Base-by-base conservation (phyloP, 176 grass and related monocot genomes). In the Zizania latifolia region DNA sequence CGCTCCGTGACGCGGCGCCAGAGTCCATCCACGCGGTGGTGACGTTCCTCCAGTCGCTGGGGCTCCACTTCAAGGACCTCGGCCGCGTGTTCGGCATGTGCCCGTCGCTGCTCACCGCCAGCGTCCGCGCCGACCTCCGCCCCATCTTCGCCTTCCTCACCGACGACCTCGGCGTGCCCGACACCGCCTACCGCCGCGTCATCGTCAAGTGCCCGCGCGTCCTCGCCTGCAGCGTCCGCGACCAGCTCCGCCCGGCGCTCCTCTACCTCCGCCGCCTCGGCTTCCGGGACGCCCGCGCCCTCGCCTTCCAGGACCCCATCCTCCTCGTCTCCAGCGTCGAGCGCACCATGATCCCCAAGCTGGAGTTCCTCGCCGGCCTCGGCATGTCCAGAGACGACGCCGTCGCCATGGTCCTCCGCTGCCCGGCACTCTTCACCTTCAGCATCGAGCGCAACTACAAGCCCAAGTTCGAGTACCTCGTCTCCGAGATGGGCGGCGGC, bases 261-360 rank as follows among this genome's bases (percentile, higher is more conserved):
- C 45, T 82, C 86, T 89, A 87, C 86, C 86, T 92, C 77, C 89
- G 75, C 36, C 82, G 85, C 77, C 92, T 95, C 0, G 92, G 92
- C 1, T 83, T 95, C 81, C 71, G 58, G 3, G 78, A 92, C 58
- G 48, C 0, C 41, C 50, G 30, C 19, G 58, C 72, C 16, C 65
- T 96, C 5, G 86, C 92, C 16, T 75, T 86, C 45, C 89, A 81
- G 57, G 72, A 87, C 51, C 89, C 93, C 7, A 64, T 87, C 62
- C 89, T 96, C 29, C 93, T 90, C 31, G 86, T 96, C 35, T 84
- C 87, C 55, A 87, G 72, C 71, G 86, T 92, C 22, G 89, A 92
- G 81, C 76, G 86, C 12, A 92, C 89, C 48, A 58, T 92, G 75
- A 32, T 76, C 53, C 93, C 84, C 24, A 90, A 96, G 78, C 68